A percentile compares a stretch with the other conserved stretches of the same genome.
These are phyloP conservation scores for Komagataella mondaviorum DNA, from an alignment of 805 yeast species.

Conservation along the genomic window DNA sequence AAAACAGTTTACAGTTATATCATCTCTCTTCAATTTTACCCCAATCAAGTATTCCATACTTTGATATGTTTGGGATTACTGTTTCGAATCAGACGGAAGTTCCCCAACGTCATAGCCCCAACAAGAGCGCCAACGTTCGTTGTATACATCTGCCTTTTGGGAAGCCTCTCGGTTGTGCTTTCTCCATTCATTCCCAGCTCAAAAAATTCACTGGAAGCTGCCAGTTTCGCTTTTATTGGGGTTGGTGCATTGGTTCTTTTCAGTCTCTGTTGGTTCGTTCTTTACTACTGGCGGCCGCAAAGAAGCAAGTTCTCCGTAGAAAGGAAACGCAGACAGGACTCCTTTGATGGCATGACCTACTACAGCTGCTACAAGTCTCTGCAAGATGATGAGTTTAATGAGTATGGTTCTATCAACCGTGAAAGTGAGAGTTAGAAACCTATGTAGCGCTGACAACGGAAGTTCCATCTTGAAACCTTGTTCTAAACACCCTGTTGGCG, in stretches of 20 bases:
- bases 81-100: conserved; percentile 9
- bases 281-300: conserved; percentile 7
- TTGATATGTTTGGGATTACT: conserved; percentile 11
- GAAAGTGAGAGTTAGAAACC: neutral
- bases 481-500: conserved; percentile 88
- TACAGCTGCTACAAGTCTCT: conserved; percentile 9
- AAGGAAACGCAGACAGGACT: conserved; percentile 3
- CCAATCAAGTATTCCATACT: conserved; percentile 25
- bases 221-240: conserved; percentile 12
- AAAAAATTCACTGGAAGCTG: conserved; percentile 1
- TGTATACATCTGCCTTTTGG: conserved; percentile 24
- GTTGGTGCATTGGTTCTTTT: conserved; percentile 8
- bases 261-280: conserved; percentile 10
- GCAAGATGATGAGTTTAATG: neutral
- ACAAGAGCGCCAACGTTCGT: conserved; percentile 13
- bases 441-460: conserved; percentile 53
- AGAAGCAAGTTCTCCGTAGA: conserved; percentile 6
- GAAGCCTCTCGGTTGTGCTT: conserved; percentile 30
- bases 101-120: conserved; percentile 12
- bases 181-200: conserved; percentile 33
- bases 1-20: conserved; percentile 21
- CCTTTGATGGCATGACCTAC: conserved; percentile 10
- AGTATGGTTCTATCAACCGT: neutral
- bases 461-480: conserved; percentile 93
- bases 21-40: conserved; percentile 32